Base-by-base conservation (phyloP, 2,329 filamentous ascomycete species). In the Neonectria sp. region DNA sequence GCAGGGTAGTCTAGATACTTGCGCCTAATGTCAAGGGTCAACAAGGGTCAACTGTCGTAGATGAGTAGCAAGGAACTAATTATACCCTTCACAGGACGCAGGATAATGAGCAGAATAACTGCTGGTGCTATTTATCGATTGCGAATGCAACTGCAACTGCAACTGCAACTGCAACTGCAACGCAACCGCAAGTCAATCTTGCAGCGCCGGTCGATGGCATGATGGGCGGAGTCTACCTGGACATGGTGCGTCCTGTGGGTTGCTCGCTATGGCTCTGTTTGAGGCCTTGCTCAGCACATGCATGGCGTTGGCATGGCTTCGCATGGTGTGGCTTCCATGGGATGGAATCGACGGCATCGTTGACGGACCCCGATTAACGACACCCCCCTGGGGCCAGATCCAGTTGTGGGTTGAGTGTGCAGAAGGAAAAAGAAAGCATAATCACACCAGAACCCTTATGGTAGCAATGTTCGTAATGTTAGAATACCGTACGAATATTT, bases 1-100 rank as follows among this genome's bases (percentile, higher is more conserved):
- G 43, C 51, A 71, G 72, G 72, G 72, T 74, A 74, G 35, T 57
- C 15, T 40, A 40, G 37, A 40, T 35, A 12, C 46, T 31, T 45
- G 52, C 43, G 37, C 49, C 65, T 5, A 24, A 12, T 11, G n/a
- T 56, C 56, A 49, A n/a, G 63, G 29, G 46, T 4, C 7, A 29
- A 29, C 27, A 21, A 21, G 21, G 21, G 21, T 58, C 57, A 71
- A 74, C 53, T 52, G 49, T 58, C 49, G 65, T 55, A 62, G 55
- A 33, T 40, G n/a, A 40, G 37, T 58, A 55, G 57, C 48, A 46
- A 31, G 29, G 46, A 37, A 13, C 27, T 17, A 62, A 62, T 67
- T 63, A 60, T 48, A 62, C 60, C 56, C 61, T 49, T 56, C 58
- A 51, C 21, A 62, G 4, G 37, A 56, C 64, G 60, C 65, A 71